Conservation (phyloP, 352 stramenopile genomes). For the Globisporangium rhizosaccharum region DNA sequence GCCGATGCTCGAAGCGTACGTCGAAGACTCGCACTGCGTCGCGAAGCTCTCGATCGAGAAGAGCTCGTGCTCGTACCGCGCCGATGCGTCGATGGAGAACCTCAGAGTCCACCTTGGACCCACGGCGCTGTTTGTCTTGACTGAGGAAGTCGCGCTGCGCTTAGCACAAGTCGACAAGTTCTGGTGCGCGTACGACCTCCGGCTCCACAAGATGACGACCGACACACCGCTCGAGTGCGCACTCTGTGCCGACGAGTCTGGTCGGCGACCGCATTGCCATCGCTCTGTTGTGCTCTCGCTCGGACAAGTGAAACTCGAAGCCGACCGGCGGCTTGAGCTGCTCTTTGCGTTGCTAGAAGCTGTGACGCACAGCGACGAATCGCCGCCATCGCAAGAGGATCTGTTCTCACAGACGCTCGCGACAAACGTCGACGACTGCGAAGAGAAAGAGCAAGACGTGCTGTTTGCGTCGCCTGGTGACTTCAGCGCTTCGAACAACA, state of each 20-base stretch:
- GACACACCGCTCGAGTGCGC: conserved; percentile 41
- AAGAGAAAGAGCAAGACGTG: conserved; percentile 8
- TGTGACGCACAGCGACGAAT: conserved; percentile 38
- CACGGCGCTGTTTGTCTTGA: conserved; percentile 79
- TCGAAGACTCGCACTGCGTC: conserved; percentile 85
- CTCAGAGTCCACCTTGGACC: conserved; percentile 68
- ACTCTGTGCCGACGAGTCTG: conserved; percentile 59
- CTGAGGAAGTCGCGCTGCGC: conserved; percentile 81
- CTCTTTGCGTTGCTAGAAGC: conserved; percentile 80
- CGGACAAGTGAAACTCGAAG: conserved; percentile 83
- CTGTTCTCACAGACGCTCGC: conserved; percentile 18
- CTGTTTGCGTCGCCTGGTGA: conserved; percentile 10
- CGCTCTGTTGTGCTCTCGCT: conserved; percentile 59
- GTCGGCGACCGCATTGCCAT: conserved; percentile 49
- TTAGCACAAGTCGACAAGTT: conserved; percentile 80
- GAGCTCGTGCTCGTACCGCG: conserved; percentile 59
- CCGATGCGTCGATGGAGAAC: conserved; percentile 55
- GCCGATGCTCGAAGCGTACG: conserved; percentile 78
- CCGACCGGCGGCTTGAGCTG: conserved; percentile 72
- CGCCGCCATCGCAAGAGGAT: conserved; percentile 14
- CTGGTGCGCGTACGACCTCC: conserved; percentile 71
- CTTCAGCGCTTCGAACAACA: conserved; percentile 16
- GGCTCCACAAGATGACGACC: conserved; percentile 39
- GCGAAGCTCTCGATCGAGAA: conserved; percentile 83
- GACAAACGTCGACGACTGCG: conserved; percentile 24